Base-by-base conservation (phyloP, 2,329 filamentous ascomycete species). In the Colletotrichum shisoi region DNA sequence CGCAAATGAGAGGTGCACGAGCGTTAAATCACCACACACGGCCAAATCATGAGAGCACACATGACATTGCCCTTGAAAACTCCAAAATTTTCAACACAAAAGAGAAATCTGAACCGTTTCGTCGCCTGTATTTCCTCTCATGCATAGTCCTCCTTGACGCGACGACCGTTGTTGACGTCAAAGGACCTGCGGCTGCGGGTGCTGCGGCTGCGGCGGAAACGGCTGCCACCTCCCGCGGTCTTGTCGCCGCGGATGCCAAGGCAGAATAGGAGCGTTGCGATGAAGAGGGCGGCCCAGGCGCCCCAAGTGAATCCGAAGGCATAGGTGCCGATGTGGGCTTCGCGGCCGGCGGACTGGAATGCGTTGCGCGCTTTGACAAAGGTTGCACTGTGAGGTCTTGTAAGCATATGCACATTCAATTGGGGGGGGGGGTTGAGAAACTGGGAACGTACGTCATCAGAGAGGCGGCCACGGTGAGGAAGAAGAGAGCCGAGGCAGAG, bases 251-350 rank as follows among this genome's bases (percentile, higher is more conserved):
- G 80, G 34, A 86, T 85, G 59, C 87, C 87, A 39, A 88, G 62
- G 77, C 85, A 90, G 80, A 93, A 92, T 65, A 93, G 79, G 37
- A 92, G 71, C 4, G 85, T 86, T 17, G 90, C 85, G 70, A 94
- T 76, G 71, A 92, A 79, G 72, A 92, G 85, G 61, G 85, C 84
- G 11, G 85, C 86, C 78, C 88, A 87, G 1, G 90, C 85, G 17
- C 84, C 88, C 92, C 92, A 95, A 70, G 87, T 88, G 80, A 93
- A 94, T 51, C 86, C 92, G 74, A 92, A 92, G 21, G 88, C 89
- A 73, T 89, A 91, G 39, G 73, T 74, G 60, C 92, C 92, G 44
- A 95, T 76, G 12, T 75, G 77, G 37, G 92, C 90, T 19, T 76
- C 74, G 62, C 87, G 85, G 68, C 83, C 84, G 62, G 79, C 83